Evolutionary conservation across 1,139 yeast species (phyloP).

Genomic region (Yamadazyma atlantica): DNA sequence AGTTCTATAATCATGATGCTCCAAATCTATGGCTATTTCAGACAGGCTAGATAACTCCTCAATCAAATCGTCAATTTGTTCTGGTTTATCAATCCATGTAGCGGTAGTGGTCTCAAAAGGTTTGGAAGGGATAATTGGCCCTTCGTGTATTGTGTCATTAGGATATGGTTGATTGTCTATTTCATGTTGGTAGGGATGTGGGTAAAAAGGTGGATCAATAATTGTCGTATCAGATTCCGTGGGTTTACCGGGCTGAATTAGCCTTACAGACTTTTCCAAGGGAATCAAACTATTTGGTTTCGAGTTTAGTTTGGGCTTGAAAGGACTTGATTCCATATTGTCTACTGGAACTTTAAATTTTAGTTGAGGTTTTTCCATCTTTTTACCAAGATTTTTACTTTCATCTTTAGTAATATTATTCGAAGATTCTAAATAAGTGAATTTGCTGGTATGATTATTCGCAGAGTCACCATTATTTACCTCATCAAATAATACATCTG

Average conservation of each 20-base stretch:
- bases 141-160: constrained; percentile 42
- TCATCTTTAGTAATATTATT: constrained; percentile 17
- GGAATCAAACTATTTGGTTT: constrained; percentile 73
- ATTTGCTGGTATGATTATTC: constrained; percentile 13
- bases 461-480: constrained; percentile 13
- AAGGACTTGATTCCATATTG: constrained; percentile 69
- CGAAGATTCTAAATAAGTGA: constrained; percentile 53
- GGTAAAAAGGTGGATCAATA: constrained; percentile 57
- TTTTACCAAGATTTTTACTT: constrained; percentile 42
- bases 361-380: constrained; percentile 71
- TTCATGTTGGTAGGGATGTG: constrained; percentile 82
- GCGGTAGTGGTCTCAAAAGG: constrained; percentile 70
- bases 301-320: constrained; percentile 63
- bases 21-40: constrained; percentile 93
- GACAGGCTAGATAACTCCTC: constrained; percentile 45
- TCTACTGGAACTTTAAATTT: constrained; percentile 60
- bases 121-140: constrained; percentile 54
- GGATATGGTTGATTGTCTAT: constrained; percentile 75
- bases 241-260: constrained; percentile 27
- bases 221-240: constrained; percentile 31
- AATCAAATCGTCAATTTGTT: constrained; percentile 55
- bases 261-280: constrained; percentile 47
- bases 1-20: constrained; percentile 91
- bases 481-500: constrained; percentile 61
- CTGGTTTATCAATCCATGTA: constrained; percentile 68